Conservation (phyloP, 371 early-diverging fungal genomes). For the Mucor plumbeus region DNA sequence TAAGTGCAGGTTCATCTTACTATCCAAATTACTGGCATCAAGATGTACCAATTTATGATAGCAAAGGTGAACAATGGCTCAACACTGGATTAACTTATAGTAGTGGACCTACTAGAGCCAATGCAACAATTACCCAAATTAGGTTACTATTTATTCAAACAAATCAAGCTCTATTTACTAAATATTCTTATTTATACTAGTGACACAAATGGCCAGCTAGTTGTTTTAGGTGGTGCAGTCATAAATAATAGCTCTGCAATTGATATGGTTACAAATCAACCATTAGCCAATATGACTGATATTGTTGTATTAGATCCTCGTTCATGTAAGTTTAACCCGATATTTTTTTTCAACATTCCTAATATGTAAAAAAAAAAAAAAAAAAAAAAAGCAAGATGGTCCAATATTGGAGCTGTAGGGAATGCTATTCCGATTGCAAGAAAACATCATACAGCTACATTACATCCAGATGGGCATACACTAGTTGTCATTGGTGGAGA, state of each 20-base stretch:
- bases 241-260: slow-evolving; percentile 17
- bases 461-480: slow-evolving; percentile 34
- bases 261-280: slow-evolving; percentile 29
- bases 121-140: slow-evolving; percentile 36
- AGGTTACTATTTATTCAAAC: slow-evolving; percentile 15
- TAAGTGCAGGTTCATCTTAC: not conserved
- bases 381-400: slow-evolving; percentile 33
- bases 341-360: not conserved
- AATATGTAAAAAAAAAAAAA: not conserved
- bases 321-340: slow-evolving; percentile 20
- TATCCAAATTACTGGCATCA: slow-evolving; percentile 29
- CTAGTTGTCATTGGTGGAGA: slow-evolving; percentile 34
- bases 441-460: slow-evolving; percentile 35
- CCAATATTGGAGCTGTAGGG: slow-evolving; percentile 18
- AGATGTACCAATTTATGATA: slow-evolving; percentile 26
- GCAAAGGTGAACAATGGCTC: slow-evolving; percentile 8
- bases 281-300: slow-evolving; percentile 30
- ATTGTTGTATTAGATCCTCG: slow-evolving; percentile 32
- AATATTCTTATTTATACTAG: slow-evolving; percentile 10
- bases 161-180: not conserved
- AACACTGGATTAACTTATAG: slow-evolving; percentile 1
- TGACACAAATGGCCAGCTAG: slow-evolving; percentile 32
- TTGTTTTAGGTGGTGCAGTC: slow-evolving; percentile 26
- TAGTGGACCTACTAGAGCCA: slow-evolving; percentile 23
- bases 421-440: slow-evolving; percentile 18